Evolutionary conservation across 148 eudicot genomes (phyloP).

Genomic region (Vaccinium macrocarpon): DNA sequence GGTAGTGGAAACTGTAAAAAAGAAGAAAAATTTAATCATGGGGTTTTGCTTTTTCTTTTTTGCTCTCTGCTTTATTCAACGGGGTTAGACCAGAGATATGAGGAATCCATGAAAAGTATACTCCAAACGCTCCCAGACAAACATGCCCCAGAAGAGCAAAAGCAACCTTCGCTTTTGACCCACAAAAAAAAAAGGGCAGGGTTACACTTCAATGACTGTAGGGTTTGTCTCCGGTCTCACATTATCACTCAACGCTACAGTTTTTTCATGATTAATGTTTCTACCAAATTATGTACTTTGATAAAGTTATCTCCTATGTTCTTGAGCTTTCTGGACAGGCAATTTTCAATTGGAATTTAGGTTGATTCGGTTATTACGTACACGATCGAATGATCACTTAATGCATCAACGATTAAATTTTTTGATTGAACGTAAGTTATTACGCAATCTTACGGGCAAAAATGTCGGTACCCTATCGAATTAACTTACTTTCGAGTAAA

Average conservation of each 20-base stretch:
- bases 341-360: too few relatives aligned
- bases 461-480: too few relatives aligned
- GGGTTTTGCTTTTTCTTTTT: neutral
- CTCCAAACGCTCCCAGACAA: conserved; percentile 46
- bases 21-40: neutral
- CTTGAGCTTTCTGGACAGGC: too few relatives aligned
- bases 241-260: neutral
- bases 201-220: neutral
- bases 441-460: too few relatives aligned
- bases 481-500: too few relatives aligned
- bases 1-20: conserved; percentile 1
- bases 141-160: conserved; percentile 35
- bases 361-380: too few relatives aligned
- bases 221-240: neutral
- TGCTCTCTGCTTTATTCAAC: neutral
- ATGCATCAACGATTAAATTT: too few relatives aligned
- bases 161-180: conserved; percentile 42
- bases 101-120: conserved; percentile 36
- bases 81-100: neutral
- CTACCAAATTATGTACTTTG: neutral
- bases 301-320: too few relatives aligned
- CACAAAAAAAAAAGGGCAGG: conserved; percentile 21
- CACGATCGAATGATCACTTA: too few relatives aligned
- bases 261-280: neutral
- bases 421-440: too few relatives aligned